Conservation (phyloP, 2,329 filamentous ascomycete species). For the Grosmannia serpens region DNA sequence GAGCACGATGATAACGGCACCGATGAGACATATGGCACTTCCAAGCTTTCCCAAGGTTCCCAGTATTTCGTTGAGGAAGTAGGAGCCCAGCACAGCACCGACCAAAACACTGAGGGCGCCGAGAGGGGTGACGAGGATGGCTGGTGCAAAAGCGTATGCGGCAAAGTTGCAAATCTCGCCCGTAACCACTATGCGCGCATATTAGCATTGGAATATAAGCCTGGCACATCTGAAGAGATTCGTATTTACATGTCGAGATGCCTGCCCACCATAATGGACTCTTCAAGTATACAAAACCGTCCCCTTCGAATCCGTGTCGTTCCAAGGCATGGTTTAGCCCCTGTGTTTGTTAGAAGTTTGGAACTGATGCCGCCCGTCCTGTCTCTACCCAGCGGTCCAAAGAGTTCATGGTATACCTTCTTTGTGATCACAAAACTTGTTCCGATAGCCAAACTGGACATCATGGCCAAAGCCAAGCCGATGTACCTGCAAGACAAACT, state of each 20-base stretch:
- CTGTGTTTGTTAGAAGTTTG: conserved; percentile 4
- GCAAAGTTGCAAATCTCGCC: conserved; percentile 97
- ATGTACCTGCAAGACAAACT: conserved; percentile 47
- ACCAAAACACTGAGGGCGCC: conserved; percentile 92
- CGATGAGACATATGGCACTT: conserved; percentile 91
- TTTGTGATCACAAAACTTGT: conserved; percentile 99
- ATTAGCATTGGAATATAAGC: conserved; percentile 4
- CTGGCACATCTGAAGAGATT: not conserved
- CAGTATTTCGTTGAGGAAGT: conserved; percentile 82
- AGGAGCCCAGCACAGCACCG: conserved; percentile 85
- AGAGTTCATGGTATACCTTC: conserved; percentile 48
- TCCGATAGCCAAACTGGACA: conserved; percentile 66
- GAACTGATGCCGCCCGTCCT: not conserved
- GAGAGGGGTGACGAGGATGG: conserved; percentile 93
- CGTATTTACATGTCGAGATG: conserved; percentile 65
- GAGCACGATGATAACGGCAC: conserved; percentile 92
- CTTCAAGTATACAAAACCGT: conserved; percentile 86
- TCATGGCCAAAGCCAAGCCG: conserved; percentile 63
- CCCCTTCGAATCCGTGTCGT: conserved; percentile 89
- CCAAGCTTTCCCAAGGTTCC: conserved; percentile 88
- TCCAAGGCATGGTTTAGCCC: conserved; percentile 73
- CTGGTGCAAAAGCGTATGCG: conserved; percentile 94
- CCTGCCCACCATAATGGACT: conserved; percentile 98
- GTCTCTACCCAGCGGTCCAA: not conserved
- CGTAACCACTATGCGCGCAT: conserved; percentile 55